Percentiles rank a stretch among this genome's conserved stretches.
These are phyloP conservation scores for Penicillium brevicompactum DNA, from an alignment of 2,329 filamentous ascomycete species.

Conservation along the genomic window DNA sequence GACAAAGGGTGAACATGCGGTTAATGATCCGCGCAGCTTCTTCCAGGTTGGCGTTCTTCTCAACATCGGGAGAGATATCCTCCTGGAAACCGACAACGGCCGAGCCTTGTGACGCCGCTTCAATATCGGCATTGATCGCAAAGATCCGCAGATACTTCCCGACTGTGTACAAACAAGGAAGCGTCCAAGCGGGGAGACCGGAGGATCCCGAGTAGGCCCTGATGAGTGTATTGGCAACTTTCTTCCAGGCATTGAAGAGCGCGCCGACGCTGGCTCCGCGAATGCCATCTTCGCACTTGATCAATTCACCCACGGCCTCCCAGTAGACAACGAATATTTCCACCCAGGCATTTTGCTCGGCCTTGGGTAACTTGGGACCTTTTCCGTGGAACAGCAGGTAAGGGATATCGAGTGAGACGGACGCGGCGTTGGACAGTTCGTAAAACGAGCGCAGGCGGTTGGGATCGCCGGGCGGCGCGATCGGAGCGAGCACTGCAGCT, in stretches of 20 bases:
- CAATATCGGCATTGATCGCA: conserved; percentile 86
- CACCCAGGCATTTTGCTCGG: conserved; percentile 78
- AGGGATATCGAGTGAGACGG: conserved; percentile 69
- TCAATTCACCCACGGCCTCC: conserved; percentile 75
- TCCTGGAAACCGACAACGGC: conserved; percentile 67
- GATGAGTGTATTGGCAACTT: conserved; percentile 73
- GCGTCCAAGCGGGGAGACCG: conserved; percentile 84
- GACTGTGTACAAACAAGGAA: conserved; percentile 84
- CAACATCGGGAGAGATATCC: conserved; percentile 74
- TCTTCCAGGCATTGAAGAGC: conserved; percentile 87
- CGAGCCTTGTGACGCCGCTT: conserved; percentile 54
- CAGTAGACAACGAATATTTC: conserved; percentile 84
- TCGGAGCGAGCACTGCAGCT: conserved; percentile 73
- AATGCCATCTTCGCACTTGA: conserved; percentile 62
- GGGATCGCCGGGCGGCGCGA: conserved; percentile 63
- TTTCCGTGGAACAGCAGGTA: conserved; percentile 67
- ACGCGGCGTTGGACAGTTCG: conserved; percentile 68
- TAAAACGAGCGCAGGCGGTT: conserved; percentile 70
- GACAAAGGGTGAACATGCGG: conserved; percentile 85
- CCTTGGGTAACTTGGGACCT: conserved; percentile 58
- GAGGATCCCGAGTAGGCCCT: conserved; percentile 73
- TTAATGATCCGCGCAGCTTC: conserved; percentile 91
- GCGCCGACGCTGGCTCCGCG: conserved; percentile 69
- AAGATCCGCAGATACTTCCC: conserved; percentile 86
- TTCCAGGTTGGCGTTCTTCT: conserved; percentile 82